Evolutionary conservation across 2,329 filamentous ascomycete species (phyloP).

Genomic region (Pseudopyricularia javanii): DNA sequence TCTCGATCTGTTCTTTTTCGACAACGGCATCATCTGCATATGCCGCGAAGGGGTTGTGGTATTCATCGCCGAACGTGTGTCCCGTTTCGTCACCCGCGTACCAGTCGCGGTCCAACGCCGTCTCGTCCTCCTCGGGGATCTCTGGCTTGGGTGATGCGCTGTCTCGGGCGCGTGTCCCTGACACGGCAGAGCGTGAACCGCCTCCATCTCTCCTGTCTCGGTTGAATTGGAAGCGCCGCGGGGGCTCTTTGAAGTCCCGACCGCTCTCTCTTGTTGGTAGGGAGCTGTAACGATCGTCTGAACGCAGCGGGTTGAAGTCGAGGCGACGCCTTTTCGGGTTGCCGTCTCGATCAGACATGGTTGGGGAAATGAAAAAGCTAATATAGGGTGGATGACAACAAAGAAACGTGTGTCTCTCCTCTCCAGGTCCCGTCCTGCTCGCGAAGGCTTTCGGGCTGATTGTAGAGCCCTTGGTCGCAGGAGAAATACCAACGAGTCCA

Average conservation of each 20-base stretch:
- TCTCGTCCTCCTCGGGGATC: slow-evolving; percentile 55
- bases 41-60: slow-evolving; percentile 82
- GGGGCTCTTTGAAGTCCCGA: not conserved
- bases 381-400: no score
- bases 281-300: slow-evolving; percentile 43
- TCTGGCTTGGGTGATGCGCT: slow-evolving; percentile 36
- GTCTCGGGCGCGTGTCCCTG: slow-evolving; percentile 5
- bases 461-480: not conserved
- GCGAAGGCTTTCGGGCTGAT: not conserved
- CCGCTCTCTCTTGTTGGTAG: slow-evolving; percentile 19
- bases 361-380: not conserved
- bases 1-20: slow-evolving; percentile 59
- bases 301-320: slow-evolving; percentile 41
- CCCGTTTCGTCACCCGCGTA: slow-evolving; percentile 76
- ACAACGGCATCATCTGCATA: slow-evolving; percentile 65
- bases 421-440: not conserved
- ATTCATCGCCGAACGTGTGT: slow-evolving; percentile 78
- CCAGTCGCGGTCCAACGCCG: slow-evolving; percentile 81
- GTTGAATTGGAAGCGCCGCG: slow-evolving; percentile 8
- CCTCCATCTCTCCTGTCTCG: slow-evolving; percentile 13
- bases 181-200: slow-evolving; percentile 8
- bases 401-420: not conserved
- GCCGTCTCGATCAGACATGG: slow-evolving; percentile 11
- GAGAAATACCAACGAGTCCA: not conserved
- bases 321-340: slow-evolving; percentile 49